Evolutionary conservation across 2,329 filamentous ascomycete species (phyloP).

Genomic region (Magnaporthiopsis incrustans): DNA sequence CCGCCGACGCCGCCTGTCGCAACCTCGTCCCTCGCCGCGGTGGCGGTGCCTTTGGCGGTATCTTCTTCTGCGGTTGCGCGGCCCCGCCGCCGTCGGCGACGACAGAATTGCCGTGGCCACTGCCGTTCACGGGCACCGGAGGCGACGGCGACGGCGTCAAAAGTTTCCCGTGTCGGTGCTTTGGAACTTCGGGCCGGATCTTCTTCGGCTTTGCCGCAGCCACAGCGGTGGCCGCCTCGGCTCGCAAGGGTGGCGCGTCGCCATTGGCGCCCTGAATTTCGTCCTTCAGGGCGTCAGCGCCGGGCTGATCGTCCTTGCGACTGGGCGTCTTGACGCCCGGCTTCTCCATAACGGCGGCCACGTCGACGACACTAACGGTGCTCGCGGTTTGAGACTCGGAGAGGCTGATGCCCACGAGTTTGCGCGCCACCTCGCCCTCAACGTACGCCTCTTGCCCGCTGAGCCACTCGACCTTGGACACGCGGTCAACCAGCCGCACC

Average conservation of each 20-base stretch:
- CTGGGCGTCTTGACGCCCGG: constrained; percentile 77
- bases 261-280: not conserved
- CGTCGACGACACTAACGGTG: constrained; percentile 66
- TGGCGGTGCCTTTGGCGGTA: constrained; percentile 16
- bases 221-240: not conserved
- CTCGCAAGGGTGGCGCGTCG: not conserved
- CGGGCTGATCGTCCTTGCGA: constrained; percentile 33
- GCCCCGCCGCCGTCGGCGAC: constrained; percentile 1
- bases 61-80: constrained; percentile 12
- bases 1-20: constrained; percentile 12
- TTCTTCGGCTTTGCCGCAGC: constrained; percentile 30
- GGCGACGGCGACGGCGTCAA: constrained; percentile 16
- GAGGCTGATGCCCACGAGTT: constrained; percentile 64
- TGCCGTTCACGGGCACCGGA: constrained; percentile 11
- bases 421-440: constrained; percentile 42
- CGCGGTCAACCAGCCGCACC: constrained; percentile 66
- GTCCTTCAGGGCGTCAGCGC: constrained; percentile 11
- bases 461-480: constrained; percentile 60
- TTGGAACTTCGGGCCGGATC: constrained; percentile 46
- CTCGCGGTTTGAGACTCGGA: constrained; percentile 59
- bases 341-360: constrained; percentile 73
- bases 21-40: constrained; percentile 14
- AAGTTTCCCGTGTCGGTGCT: constrained; percentile 45
- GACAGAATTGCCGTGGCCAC: constrained; percentile 8
- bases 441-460: constrained; percentile 13